Evolutionary conservation across 352 stramenopile species (phyloP), one percentile per base, ranked within the genome.

Genomic region (Phytophthora fragariaefolia): DNA sequence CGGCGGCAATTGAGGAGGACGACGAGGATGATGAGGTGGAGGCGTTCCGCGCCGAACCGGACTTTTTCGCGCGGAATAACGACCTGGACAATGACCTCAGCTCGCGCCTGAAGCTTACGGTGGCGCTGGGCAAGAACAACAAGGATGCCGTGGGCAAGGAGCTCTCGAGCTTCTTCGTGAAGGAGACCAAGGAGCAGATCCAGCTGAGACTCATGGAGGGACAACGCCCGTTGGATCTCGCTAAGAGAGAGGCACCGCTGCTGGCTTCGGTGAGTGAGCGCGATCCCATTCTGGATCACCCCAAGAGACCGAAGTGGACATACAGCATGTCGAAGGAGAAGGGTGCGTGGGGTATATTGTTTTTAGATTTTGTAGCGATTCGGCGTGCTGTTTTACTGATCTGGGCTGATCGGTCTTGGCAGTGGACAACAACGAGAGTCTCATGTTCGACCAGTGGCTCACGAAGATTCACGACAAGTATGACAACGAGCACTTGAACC

Each of bases 371-470:
- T 57, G n/a, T 43, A 47, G 15, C 13, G n/a, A 38, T 66, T 26
- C 10, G 46, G 1, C n/a, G 34, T 1, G 22, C 18, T 27, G 9
- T 15, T 48, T 36, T 53, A n/a, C 10, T 70, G 28, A 23, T 18
- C 22, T 36, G n/a, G 30, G 8, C 8, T 53, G 43, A 38, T 22
- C 27, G 48, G 17, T 71, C 12, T 47, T 56, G 40, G 1, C 63
- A 84, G 84, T 95, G 53, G 83, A 95, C 66, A 78, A 74, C 58
- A 92, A 92, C 34, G 90, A 96, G 61, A 87, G 69, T 58, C 73
- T 92, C 40, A 93, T 92, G 80, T 96, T 97, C 63, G 83, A 95
- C 59, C 70, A 83, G 47, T 97, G 89, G 89, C 79, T 97, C 60
- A 81, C 75, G n/a, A 82, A 79, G 55, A 95, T 97, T 67, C 81